Evolutionary conservation across 2,329 filamentous ascomycete species (phyloP).

Genomic region (Aspergillus clavatus): DNA sequence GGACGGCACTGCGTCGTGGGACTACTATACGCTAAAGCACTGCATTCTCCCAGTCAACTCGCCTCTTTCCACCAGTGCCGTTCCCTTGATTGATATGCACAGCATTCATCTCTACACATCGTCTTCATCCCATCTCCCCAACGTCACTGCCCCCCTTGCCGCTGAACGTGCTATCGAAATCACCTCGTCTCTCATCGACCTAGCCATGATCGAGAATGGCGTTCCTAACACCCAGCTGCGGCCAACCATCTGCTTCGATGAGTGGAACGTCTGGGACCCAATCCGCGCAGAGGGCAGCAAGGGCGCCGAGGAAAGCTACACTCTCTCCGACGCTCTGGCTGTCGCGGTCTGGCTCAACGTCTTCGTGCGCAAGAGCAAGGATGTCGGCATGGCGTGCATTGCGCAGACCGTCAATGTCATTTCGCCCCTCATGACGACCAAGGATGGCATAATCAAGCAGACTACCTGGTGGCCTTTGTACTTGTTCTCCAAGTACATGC

Average conservation of each 20-base stretch:
- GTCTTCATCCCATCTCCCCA: constrained; percentile 49
- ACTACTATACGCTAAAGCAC: constrained; percentile 66
- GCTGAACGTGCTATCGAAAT: constrained; percentile 73
- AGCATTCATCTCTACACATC: constrained; percentile 75
- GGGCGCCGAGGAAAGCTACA: constrained; percentile 70
- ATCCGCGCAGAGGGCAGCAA: constrained; percentile 63
- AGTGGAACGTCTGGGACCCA: constrained; percentile 82
- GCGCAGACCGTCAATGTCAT: constrained; percentile 77
- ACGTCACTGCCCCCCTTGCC: constrained; percentile 60
- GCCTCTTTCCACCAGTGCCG: constrained; percentile 36
- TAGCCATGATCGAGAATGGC: constrained; percentile 64
- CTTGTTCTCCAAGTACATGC: constrained; percentile 68
- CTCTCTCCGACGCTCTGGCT: constrained; percentile 69
- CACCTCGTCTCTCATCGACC: constrained; percentile 63
- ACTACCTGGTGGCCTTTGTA: constrained; percentile 71
- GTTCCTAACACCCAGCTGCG: constrained; percentile 53
- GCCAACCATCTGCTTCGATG: constrained; percentile 74
- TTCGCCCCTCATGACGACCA: constrained; percentile 67
- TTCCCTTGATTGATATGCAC: constrained; percentile 67
- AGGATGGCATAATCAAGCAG: constrained; percentile 61
- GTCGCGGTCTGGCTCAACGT: constrained; percentile 72
- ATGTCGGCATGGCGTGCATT: constrained; percentile 74
- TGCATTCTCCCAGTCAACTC: constrained; percentile 52
- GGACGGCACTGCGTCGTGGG: constrained; percentile 65
- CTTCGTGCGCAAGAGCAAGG: constrained; percentile 65